Evolutionary conservation across 2,329 filamentous ascomycete species (phyloP).

Genomic region (Fusarium neocosmosporiellum): DNA sequence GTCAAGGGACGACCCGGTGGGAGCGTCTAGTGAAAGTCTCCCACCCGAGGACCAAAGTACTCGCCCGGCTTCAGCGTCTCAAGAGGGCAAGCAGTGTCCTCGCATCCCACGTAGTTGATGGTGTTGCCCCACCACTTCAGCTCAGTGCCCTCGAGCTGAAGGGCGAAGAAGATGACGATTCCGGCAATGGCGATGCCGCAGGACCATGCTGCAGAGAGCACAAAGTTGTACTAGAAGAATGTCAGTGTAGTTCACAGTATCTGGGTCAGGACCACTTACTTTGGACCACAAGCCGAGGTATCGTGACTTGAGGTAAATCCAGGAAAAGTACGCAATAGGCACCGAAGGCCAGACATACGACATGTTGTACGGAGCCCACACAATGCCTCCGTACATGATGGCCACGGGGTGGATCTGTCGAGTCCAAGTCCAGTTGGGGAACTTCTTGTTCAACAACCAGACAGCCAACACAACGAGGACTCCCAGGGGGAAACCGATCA

Average conservation of each 20-base stretch:
- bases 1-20: not conserved
- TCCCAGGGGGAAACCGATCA: constrained; percentile 56
- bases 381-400: constrained; percentile 52
- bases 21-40: constrained; percentile 29
- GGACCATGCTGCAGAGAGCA: constrained; percentile 59
- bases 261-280: constrained; percentile 29
- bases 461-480: constrained; percentile 49
- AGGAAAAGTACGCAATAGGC: constrained; percentile 59
- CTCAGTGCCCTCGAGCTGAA: constrained; percentile 52
- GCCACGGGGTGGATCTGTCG: constrained; percentile 57
- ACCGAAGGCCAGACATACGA: constrained; percentile 60
- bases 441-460: constrained; percentile 50
- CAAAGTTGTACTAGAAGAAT: constrained; percentile 56
- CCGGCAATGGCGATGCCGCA: constrained; percentile 58
- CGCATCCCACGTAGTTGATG: constrained; percentile 41
- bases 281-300: constrained; percentile 63
- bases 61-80: constrained; percentile 42
- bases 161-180: constrained; percentile 61
- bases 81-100: constrained; percentile 40
- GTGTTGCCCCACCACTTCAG: constrained; percentile 61
- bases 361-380: constrained; percentile 58
- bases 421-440: constrained; percentile 46
- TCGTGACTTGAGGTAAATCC: constrained; percentile 59
- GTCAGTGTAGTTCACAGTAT: constrained; percentile 27
- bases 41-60: constrained; percentile 46